Conservation (phyloP, 345 rosid species). For the Salix purpurea region DNA sequence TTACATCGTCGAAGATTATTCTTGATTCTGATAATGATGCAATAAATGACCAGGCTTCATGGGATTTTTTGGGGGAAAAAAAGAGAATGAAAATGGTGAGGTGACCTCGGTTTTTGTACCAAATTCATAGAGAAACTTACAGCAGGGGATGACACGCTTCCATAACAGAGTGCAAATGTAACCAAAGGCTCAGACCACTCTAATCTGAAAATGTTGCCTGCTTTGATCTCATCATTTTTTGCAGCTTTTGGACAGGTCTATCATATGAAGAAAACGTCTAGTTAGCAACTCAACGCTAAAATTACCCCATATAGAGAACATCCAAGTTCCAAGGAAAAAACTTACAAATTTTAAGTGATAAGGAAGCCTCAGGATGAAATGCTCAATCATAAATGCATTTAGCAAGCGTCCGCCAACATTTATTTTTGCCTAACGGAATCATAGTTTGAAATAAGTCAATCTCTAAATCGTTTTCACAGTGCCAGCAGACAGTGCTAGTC, state of each 20-base stretch:
- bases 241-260: constrained; percentile 71
- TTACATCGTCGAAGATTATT: background rate
- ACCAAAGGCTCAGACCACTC: constrained; percentile 91
- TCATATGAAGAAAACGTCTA: background rate
- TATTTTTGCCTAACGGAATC: constrained; percentile 61
- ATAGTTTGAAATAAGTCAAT: background rate
- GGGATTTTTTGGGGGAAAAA: background rate
- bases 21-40: background rate
- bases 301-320: background rate
- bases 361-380: constrained; percentile 86
- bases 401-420: constrained; percentile 68
- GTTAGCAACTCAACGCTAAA: background rate
- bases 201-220: constrained; percentile 54
- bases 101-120: background rate
- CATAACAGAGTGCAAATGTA: constrained; percentile 82
- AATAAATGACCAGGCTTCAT: background rate
- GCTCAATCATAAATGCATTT: constrained; percentile 82
- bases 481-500: background rate
- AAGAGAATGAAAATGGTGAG: background rate
- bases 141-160: constrained; percentile 94
- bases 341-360: constrained; percentile 87
- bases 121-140: constrained; percentile 42
- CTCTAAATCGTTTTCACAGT: background rate
- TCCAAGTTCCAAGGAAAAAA: background rate
- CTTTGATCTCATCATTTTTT: constrained; percentile 67